Conservation (phyloP, 768 basidiomycete species). For the Coprinopsis marcescibilis region DNA sequence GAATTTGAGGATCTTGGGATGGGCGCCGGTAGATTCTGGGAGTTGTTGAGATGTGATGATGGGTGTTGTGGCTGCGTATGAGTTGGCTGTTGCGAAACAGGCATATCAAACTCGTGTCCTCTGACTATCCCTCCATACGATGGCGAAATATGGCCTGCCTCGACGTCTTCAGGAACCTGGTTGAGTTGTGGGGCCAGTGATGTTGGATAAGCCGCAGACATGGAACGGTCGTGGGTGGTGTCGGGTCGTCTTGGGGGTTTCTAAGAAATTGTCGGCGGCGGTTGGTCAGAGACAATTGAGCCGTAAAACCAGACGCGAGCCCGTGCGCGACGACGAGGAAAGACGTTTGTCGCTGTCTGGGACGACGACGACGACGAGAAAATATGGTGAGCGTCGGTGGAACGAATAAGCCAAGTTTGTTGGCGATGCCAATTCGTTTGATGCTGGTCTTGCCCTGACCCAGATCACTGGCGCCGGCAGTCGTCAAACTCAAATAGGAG, state of each 20-base stretch:
- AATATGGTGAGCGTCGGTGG: too few relatives aligned
- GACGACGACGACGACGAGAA: too few relatives aligned
- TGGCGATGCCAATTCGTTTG: too few relatives aligned
- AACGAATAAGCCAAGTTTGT: too few relatives aligned
- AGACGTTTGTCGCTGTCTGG: too few relatives aligned
- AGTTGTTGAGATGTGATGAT: constrained; percentile 17
- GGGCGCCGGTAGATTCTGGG: constrained; percentile 24
- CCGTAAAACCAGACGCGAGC: too few relatives aligned
- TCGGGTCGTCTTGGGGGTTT: constrained; percentile 1
- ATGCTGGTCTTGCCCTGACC: too few relatives aligned
- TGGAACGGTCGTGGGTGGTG: too few relatives aligned
- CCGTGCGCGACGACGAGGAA: too few relatives aligned
- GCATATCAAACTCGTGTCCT: constrained; percentile 64
- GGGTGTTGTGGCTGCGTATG: constrained; percentile 21
- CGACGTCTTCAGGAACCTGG: constrained; percentile 44
- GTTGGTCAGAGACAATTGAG: too few relatives aligned
- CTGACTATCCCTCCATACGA: constrained; percentile 49
- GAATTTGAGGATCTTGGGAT: constrained; percentile 25
- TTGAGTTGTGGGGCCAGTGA: constrained; percentile 43
- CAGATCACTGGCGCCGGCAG: too few relatives aligned
- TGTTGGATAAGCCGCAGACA: constrained; percentile 50
- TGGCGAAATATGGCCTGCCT: constrained; percentile 35
- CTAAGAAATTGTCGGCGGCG: not conserved
- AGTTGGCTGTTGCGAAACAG: constrained; percentile 39
- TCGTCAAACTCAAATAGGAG: too few relatives aligned